Conservation (phyloP, 2,329 filamentous ascomycete genomes). For the Fusarium sp. region DNA sequence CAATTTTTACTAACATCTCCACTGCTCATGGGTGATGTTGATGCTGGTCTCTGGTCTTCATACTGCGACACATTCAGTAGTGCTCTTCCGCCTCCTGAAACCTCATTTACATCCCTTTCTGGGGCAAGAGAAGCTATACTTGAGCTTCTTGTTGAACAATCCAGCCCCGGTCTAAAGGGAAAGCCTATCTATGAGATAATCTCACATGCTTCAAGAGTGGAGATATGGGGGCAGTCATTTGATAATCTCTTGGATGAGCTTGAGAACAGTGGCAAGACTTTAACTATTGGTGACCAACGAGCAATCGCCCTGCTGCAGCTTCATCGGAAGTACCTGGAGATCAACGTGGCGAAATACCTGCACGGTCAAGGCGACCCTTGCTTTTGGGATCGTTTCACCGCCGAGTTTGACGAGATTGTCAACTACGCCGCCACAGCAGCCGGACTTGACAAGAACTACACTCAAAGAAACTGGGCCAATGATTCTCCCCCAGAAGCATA, state of each 20-base stretch:
- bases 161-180: constrained; percentile 14
- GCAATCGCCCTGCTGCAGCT: constrained; percentile 18
- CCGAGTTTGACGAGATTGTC: constrained; percentile 9
- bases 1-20: fast-evolving
- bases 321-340: constrained; percentile 10
- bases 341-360: constrained; percentile 17
- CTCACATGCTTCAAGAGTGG: background rate
- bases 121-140: constrained; percentile 14
- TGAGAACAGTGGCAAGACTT: fast-evolving
- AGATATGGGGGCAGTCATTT: constrained; percentile 7
- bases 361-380: constrained; percentile 17
- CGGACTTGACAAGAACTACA: background rate
- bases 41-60: background rate
- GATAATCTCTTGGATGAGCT: background rate
- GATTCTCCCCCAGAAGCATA: background rate
- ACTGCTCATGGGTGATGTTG: constrained; percentile 19
- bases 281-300: background rate
- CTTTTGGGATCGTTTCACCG: constrained; percentile 23
- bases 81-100: fast-evolving
- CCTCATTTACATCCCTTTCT: background rate
- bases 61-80: background rate
- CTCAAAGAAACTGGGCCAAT: background rate
- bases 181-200: background rate
- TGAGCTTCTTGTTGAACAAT: constrained; percentile 14
- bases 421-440: background rate